Evolutionary conservation across 371 early-diverging fungal genomes (phyloP).

Genomic region (Syncephalastrum racemosum): DNA sequence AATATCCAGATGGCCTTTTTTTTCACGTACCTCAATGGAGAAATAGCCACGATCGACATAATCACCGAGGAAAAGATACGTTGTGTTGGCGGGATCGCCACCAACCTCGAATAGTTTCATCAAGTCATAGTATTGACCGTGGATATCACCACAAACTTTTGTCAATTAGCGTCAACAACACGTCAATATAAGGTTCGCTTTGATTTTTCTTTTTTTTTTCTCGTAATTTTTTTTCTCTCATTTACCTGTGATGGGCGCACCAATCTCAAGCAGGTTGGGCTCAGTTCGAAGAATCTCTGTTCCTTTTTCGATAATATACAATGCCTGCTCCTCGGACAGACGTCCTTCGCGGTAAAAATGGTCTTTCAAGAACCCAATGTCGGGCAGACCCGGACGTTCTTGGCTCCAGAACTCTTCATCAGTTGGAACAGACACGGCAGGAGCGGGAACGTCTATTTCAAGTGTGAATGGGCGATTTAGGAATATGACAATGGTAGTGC

Average conservation of each 20-base stretch:
- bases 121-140: conserved; percentile 99
- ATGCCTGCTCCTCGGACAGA: conserved; percentile 88
- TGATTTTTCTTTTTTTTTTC: no score
- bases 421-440: conserved; percentile 49
- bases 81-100: conserved; percentile 87
- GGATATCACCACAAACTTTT: conserved; percentile 98
- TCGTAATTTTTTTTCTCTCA: background rate
- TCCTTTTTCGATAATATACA: conserved; percentile 74
- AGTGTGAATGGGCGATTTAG: conserved; percentile 2
- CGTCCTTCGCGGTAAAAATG: conserved; percentile 92
- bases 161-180: no score
- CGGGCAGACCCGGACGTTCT: conserved; percentile 73
- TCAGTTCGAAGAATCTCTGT: conserved; percentile 79
- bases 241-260: conserved; percentile 89
- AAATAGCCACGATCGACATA: conserved; percentile 98
- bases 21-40: conserved; percentile 16
- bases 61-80: conserved; percentile 95
- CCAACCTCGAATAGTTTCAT: conserved; percentile 98
- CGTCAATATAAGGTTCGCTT: no score
- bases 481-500: background rate
- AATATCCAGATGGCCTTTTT: no score
- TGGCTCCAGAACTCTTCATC: conserved; percentile 60
- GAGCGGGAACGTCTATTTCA: conserved; percentile 54
- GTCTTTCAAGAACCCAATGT: conserved; percentile 77
- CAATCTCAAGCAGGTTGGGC: conserved; percentile 82